phyloP scores from a whole-genome alignment of 2,329 filamentous ascomycete genomes.

The Raffaelea albimanens region DNA sequence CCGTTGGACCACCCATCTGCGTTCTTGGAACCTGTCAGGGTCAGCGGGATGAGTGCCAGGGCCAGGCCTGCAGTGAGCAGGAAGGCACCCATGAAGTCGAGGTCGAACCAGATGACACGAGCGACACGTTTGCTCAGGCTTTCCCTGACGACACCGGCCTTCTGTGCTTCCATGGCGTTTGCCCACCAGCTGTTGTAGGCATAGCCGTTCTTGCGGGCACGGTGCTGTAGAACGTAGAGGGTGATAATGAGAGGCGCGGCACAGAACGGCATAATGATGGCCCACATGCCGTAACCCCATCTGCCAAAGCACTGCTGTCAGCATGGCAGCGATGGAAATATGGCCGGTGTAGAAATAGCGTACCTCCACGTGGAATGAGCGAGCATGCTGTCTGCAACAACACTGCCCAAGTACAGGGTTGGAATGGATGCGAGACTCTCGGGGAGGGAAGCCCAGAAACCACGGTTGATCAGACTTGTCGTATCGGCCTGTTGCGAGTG shows the following conservation, averaged over 20 bases:
- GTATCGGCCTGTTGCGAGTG: slow-evolving; percentile 46
- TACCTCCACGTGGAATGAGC: slow-evolving; percentile 41
- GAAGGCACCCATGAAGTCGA: slow-evolving; percentile 24
- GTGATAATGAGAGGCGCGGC: slow-evolving; percentile 42
- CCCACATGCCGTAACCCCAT: slow-evolving; percentile 57
- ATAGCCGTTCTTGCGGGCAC: slow-evolving; percentile 4
- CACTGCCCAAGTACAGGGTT: slow-evolving; percentile 19
- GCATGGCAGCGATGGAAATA: too few species aligned
- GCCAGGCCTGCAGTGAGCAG: slow-evolving; percentile 11
- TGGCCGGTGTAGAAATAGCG: too few species aligned
- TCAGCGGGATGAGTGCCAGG: slow-evolving; percentile 14
- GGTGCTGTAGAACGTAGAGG: slow-evolving; percentile 1
- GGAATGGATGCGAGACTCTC: slow-evolving; percentile 29
- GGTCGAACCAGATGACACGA: slow-evolving; percentile 8
- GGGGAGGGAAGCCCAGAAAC: slow-evolving; percentile 48
- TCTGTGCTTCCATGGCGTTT: too few species aligned
- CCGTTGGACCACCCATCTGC: slow-evolving; percentile 21
- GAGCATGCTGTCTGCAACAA: slow-evolving; percentile 39
- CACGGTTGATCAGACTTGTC: slow-evolving; percentile 49
- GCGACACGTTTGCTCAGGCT: slow-evolving; percentile 5
- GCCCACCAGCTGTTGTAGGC: not conserved
- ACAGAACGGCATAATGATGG: slow-evolving; percentile 47
- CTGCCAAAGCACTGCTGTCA: too few species aligned
- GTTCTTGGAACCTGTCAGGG: slow-evolving; percentile 26
- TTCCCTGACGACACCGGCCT: not conserved